Percentiles rank a stretch among this genome's conserved stretches.
Evolutionary conservation across 148 eudicot species (phyloP).

Genomic region (Rheum nobile): DNA sequence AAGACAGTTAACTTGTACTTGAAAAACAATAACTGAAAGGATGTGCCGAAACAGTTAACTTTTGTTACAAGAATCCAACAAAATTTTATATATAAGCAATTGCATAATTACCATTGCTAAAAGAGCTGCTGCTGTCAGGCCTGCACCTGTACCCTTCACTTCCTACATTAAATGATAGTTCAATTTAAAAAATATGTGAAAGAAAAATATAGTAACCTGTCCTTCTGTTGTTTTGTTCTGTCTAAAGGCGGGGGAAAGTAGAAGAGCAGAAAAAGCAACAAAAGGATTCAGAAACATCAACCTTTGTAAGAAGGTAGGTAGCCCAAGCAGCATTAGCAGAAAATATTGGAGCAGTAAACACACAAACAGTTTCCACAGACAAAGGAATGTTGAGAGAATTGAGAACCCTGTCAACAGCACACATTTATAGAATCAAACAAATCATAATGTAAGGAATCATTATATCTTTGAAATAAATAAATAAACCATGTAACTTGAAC

Average conservation of each 20-base stretch:
- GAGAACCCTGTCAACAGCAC: conserved; percentile 51
- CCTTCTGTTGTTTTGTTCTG: neutral
- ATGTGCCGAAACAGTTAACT: neutral
- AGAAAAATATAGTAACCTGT: neutral
- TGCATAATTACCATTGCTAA: conserved; percentile 72
- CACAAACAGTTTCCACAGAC: conserved; percentile 98
- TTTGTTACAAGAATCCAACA: neutral
- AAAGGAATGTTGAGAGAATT: conserved; percentile 84
- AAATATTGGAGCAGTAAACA: conserved; percentile 92
- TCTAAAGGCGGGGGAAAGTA: neutral
- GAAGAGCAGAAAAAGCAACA: neutral
- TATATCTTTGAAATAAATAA: neutral
- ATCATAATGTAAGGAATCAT: neutral
- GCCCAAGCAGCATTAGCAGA: conserved; percentile 98
- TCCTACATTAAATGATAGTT: conserved; percentile 42
- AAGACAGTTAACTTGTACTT: neutral
- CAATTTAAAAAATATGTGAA: neutral
- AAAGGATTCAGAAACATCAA: conserved; percentile 12
- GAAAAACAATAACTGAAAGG: neutral
- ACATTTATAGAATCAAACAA: neutral
- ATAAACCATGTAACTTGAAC: neutral
- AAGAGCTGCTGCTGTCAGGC: conserved; percentile 89
- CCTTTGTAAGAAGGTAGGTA: conserved; percentile 93
- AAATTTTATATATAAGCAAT: neutral
- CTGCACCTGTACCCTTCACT: conserved; percentile 94